Percentiles rank a stretch among this genome's conserved stretches.
These are phyloP conservation scores for Plicaturopsis crispa DNA, from an alignment of 768 basidiomycete genomes.

Conservation along the genomic window DNA sequence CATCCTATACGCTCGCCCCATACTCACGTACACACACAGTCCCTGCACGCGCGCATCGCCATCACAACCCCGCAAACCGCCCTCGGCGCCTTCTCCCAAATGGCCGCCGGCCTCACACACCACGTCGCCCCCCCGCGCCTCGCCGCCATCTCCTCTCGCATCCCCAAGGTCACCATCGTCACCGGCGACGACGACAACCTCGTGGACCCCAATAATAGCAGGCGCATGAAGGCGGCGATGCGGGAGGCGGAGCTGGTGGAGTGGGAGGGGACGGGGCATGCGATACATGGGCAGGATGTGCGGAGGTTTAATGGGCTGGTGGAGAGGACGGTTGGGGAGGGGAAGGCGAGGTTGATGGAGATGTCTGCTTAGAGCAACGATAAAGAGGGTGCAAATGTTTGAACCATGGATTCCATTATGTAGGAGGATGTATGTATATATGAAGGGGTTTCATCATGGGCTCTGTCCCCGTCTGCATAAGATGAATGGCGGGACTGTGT, in stretches of 20 bases:
- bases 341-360: constrained; percentile 17
- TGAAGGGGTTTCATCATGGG: too few relatives aligned
- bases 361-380: too few relatives aligned
- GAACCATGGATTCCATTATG: too few relatives aligned
- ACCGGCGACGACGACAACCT: constrained; percentile 64
- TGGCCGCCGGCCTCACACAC: constrained; percentile 62
- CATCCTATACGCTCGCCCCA: not conserved
- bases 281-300: constrained; percentile 39
- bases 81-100: constrained; percentile 63
- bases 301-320: constrained; percentile 48
- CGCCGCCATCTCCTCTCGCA: constrained; percentile 36
- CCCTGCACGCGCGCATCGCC: constrained; percentile 33
- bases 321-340: constrained; percentile 50
- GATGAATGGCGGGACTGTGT: too few relatives aligned
- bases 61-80: constrained; percentile 53
- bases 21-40: constrained; percentile 22
- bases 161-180: constrained; percentile 63
- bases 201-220: constrained; percentile 43
- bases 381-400: too few relatives aligned
- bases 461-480: too few relatives aligned
- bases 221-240: constrained; percentile 49
- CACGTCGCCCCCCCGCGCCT: constrained; percentile 43
- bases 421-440: too few relatives aligned
- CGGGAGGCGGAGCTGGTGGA: constrained; percentile 42
- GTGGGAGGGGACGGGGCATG: constrained; percentile 64